Percentiles rank a stretch among this genome's conserved stretches.
These are phyloP conservation scores for Tolypocladium tundrense DNA, from an alignment of 2,329 filamentous ascomycete species.

Conservation along the genomic window DNA sequence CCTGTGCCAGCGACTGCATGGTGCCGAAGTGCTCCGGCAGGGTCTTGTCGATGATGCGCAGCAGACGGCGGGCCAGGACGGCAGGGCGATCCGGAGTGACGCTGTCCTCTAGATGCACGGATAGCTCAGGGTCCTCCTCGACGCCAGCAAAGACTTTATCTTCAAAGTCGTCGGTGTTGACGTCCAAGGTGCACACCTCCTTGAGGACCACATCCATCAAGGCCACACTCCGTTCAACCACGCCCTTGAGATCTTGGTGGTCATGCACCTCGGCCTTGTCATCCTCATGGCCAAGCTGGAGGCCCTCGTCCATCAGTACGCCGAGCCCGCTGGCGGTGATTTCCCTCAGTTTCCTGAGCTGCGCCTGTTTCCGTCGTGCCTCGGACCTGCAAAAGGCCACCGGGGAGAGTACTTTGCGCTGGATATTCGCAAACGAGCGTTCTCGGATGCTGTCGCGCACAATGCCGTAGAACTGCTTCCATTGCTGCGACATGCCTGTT, in stretches of 20 bases:
- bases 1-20: constrained; percentile 43
- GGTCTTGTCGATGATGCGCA: constrained; percentile 56
- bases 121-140: constrained; percentile 49
- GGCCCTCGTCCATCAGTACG: constrained; percentile 75
- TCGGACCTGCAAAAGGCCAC: constrained; percentile 67
- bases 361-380: constrained; percentile 62
- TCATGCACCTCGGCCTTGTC: constrained; percentile 44
- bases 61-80: constrained; percentile 55
- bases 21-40: constrained; percentile 56
- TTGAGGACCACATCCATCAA: constrained; percentile 79
- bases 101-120: constrained; percentile 38
- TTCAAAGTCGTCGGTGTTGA: constrained; percentile 53
- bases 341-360: constrained; percentile 61
- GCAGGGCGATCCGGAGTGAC: constrained; percentile 38
- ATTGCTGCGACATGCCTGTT: constrained; percentile 37
- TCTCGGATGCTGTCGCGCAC: constrained; percentile 68
- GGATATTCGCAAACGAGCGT: constrained; percentile 60
- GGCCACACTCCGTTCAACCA: constrained; percentile 69
- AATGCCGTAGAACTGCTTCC: constrained; percentile 68
- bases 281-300: constrained; percentile 55
- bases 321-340: constrained; percentile 81
- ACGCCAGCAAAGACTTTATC: constrained; percentile 55
- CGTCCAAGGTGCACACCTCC: constrained; percentile 56
- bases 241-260: constrained; percentile 51
- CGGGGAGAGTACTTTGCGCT: constrained; percentile 64